Percentiles rank a stretch among this genome's conserved stretches.
These are phyloP conservation scores for Apiospora marii DNA, from an alignment of 2,329 filamentous ascomycete species.

Conservation along the genomic window DNA sequence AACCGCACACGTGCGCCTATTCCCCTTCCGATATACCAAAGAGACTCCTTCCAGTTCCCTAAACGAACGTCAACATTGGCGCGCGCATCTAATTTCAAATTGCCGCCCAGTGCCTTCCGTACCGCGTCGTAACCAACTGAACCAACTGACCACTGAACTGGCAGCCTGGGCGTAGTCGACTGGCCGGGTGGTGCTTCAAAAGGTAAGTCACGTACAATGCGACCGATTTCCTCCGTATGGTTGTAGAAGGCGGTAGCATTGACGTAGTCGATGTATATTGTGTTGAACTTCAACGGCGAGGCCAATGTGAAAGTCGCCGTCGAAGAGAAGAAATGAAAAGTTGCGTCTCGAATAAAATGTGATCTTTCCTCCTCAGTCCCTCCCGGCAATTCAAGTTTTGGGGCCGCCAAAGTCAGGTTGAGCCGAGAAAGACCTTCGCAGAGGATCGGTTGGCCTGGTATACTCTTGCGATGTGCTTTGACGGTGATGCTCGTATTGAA, in stretches of 20 bases:
- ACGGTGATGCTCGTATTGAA: slow-evolving; percentile 83
- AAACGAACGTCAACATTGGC: slow-evolving; percentile 79
- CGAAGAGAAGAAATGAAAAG: slow-evolving; percentile 85
- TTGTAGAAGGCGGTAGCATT: slow-evolving; percentile 90
- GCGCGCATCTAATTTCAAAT: slow-evolving; percentile 77
- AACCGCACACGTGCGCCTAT: slow-evolving; percentile 72
- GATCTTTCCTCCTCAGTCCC: slow-evolving; percentile 54
- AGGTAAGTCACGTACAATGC: slow-evolving; percentile 75
- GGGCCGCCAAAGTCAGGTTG: slow-evolving; percentile 75
- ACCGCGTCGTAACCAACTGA: slow-evolving; percentile 86
- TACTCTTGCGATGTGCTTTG: slow-evolving; percentile 72
- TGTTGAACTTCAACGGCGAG: slow-evolving; percentile 78
- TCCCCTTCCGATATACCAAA: slow-evolving; percentile 75
- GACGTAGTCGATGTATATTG: slow-evolving; percentile 78
- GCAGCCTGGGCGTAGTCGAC: slow-evolving; percentile 76
- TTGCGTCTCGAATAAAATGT: slow-evolving; percentile 85
- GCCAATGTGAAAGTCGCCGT: slow-evolving; percentile 84
- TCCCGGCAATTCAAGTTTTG: slow-evolving; percentile 68
- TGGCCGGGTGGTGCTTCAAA: slow-evolving; percentile 81
- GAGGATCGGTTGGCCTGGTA: slow-evolving; percentile 77
- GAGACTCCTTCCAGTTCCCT: slow-evolving; percentile 74
- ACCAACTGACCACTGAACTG: slow-evolving; percentile 80
- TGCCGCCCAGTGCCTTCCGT: slow-evolving; percentile 79
- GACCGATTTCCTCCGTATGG: slow-evolving; percentile 77
- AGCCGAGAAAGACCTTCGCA: slow-evolving; percentile 77